These are phyloP conservation scores for Friedmanniomyces simplex DNA, from an alignment of 495 filamentous ascomycete species.

Conservation along the genomic window DNA sequence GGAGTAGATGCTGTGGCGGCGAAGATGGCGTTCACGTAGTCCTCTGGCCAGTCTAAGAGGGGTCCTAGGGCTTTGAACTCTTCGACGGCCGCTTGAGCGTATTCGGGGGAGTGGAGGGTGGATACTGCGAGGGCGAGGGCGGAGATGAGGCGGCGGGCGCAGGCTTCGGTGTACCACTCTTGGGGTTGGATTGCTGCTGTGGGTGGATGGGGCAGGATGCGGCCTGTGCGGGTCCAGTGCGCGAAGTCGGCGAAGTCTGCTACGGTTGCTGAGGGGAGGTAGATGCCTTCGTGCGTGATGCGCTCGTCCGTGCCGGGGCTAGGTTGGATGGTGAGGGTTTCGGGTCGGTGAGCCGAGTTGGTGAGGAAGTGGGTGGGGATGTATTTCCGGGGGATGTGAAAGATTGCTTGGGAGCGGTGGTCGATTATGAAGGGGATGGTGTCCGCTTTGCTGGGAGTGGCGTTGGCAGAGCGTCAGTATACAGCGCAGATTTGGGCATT, in stretches of 20 bases:
- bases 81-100: not conserved
- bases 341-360: not conserved
- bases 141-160: slow-evolving; percentile 1
- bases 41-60: slow-evolving; percentile 4
- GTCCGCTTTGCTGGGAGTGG: not conserved
- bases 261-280: not conserved
- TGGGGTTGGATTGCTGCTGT: not conserved
- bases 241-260: slow-evolving; percentile 4
- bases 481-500: not conserved
- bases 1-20: slow-evolving; percentile 4
- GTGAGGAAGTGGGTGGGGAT: not conserved
- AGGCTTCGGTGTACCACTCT: not conserved
- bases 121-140: not conserved
- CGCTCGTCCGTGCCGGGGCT: not conserved
- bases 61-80: not conserved
- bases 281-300: not conserved
- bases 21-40: slow-evolving; percentile 10
- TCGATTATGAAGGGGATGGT: not conserved
- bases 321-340: not conserved
- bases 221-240: slow-evolving; percentile 3
- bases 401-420: not conserved
- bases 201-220: slow-evolving; percentile 3
- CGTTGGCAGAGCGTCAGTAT: not conserved
- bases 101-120: not conserved
- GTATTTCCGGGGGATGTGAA: not conserved